Base-by-base conservation (phyloP, 2,329 filamentous ascomycete genomes). In the Fusarium sp. region DNA sequence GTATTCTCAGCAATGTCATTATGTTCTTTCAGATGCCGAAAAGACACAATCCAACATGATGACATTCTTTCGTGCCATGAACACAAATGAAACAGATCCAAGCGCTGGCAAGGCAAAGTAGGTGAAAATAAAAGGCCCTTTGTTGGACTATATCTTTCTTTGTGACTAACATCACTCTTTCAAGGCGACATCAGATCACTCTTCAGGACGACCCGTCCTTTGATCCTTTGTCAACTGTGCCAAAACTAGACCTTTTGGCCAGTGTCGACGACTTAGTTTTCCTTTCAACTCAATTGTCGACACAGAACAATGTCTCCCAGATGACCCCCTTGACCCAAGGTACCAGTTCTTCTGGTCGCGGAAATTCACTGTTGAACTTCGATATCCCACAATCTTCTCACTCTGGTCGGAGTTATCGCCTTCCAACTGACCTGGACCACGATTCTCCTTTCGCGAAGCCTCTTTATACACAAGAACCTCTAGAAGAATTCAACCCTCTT, bases 121-220 rank as follows among this genome's bases (percentile, higher is more conserved):
- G 78, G 34, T 37, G 18, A n/a, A 37, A 18, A 37, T 84, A 79
- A 19, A 30, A 30, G 28, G 0, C 16, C 18, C 44, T 49, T 65
- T 55, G 31, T 77, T 26, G 10, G 16, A 18, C 88, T 25, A 31
- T 19, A 10, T 23, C 41, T 19, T 12, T 16, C 16, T 26, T 21
- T 42, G n/a, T 51, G 52, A 45, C 44, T 57, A 21, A 58, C 16
- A 19, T 59, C 61, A 37, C 65, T 43, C 18, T 28, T 26, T 39
- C 45, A 65, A 97, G 93, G 73, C 89, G 88, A 7, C 89, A 92
- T 25, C 90, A 94, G 71, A 89, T 98, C 58, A 83, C 93, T 5
- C 84, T 98, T 3, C 84, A 88, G 56, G 93, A 98, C 74, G 95
- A 98, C 75, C 93, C 94, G 1, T 85, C 88, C 43, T 98, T 98